A percentile compares a stretch with the other conserved stretches of the same genome.
These are phyloP conservation scores for Phytophthora pinifolia DNA, from an alignment of 352 stramenopile species.

Conservation along the genomic window DNA sequence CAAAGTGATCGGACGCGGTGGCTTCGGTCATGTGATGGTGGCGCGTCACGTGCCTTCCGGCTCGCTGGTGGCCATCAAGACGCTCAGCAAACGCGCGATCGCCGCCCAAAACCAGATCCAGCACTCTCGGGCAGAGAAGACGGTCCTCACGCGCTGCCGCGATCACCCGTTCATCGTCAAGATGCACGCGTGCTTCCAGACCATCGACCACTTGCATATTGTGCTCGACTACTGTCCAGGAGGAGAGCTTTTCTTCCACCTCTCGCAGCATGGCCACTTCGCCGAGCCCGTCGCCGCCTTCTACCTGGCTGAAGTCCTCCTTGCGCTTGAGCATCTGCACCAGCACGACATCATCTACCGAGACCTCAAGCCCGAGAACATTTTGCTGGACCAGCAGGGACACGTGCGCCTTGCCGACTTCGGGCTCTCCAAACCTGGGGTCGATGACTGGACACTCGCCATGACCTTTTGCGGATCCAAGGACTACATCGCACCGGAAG, in stretches of 20 bases:
- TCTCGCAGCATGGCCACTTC: conserved; percentile 76
- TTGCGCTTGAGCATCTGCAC: conserved; percentile 81
- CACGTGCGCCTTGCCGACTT: conserved; percentile 91
- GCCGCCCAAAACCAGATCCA: conserved; percentile 82
- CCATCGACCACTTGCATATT: conserved; percentile 70
- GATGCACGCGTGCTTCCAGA: conserved; percentile 89
- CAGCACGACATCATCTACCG: conserved; percentile 81
- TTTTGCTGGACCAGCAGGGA: conserved; percentile 86
- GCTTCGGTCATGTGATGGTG: conserved; percentile 89
- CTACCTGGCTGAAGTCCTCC: conserved; percentile 87
- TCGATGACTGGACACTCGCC: conserved; percentile 63
- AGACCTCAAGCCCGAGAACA: conserved; percentile 92
- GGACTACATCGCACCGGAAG: conserved; percentile 86
- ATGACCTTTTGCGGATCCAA: conserved; percentile 88
- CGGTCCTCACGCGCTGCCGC: conserved; percentile 86
- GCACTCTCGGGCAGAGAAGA: conserved; percentile 83
- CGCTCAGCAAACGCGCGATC: conserved; percentile 79
- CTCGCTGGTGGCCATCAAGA: conserved; percentile 79
- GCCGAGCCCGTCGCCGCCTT: conserved; percentile 78
- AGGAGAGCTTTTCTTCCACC: conserved; percentile 85
- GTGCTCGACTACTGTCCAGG: conserved; percentile 80
- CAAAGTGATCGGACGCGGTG: conserved; percentile 79
- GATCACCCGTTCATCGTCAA: conserved; percentile 93
- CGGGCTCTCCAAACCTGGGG: conserved; percentile 76
- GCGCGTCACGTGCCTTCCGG: conserved; percentile 56